Base-by-base conservation (phyloP, 2,329 filamentous ascomycete genomes). In the Ophiostoma tasmaniense region DNA sequence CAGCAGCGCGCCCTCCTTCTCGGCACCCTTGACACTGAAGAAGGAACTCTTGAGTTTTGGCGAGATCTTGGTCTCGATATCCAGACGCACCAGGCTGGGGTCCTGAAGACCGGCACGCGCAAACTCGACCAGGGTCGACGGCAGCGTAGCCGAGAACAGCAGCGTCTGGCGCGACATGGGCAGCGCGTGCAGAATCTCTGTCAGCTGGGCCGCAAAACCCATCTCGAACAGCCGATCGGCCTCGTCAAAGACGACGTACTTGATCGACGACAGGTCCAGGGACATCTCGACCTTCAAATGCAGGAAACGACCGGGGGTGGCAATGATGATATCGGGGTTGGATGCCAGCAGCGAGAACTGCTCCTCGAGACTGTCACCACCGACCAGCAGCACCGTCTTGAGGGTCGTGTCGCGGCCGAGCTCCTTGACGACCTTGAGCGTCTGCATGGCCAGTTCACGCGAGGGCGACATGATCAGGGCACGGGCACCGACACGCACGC, bases 211-310 rank as follows among this genome's bases (percentile, higher is more conserved):
- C 4, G 93, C 93, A 77, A 99, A 99, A 74, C 95, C 96, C 94
- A 99, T 97, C 77, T 99, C 95, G 78, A 99, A 99, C 25, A 99
- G 83, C 68, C 95, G 87, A 83, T 99, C 95, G 1, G 95, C 95
- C 78, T 99, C 95, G 77, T 99, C 95, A 73, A 99, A 99, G 10
- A 99, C 95, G 30, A 97, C 92, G 75, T 99, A 99, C 74, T 88
- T 86, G 71, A 99, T 89, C 3, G 92, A 96, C 0, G 90, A 92
- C n/a, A 99, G 81, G 75, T 97, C 92, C 67, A 99, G 80, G 11
- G 85, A 84, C 96, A 99, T 99, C 77, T 99, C 95, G 25, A 98
- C 94, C 80, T 98, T 96, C 72, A 99, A 80, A 83, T 99, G 95
- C 73, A 99, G 82, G 75, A 99, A 99, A 74, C 95, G 91, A 78